Evolutionary conservation across 1,284 basidiomycete species (phyloP).

Genomic region (Cronartium quercuum): DNA sequence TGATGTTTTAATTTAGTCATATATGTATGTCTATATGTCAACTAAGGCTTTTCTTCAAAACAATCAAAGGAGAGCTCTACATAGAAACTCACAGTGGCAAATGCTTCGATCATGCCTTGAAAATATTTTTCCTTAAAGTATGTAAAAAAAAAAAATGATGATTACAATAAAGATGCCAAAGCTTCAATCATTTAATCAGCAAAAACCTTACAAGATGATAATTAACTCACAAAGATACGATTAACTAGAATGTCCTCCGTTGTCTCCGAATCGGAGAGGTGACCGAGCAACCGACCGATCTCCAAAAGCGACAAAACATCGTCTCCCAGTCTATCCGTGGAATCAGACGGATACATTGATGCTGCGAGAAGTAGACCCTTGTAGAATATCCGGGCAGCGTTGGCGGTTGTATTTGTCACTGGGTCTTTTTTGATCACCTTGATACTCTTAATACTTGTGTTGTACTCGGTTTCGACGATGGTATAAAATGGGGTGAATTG

Average conservation of each 20-base stretch:
- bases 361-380: background rate
- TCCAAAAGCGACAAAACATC: slow-evolving; percentile 5
- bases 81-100: slow-evolving; percentile 2
- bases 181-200: background rate
- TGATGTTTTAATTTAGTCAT: too few species aligned
- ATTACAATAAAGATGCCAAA: background rate
- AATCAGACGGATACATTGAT: background rate
- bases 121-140: slow-evolving; percentile 7
- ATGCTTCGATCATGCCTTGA: slow-evolving; percentile 2
- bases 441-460: background rate
- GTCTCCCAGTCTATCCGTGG: slow-evolving; percentile 5
- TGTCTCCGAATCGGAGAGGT: background rate
- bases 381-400: background rate
- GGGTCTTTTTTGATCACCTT: background rate
- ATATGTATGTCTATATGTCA: too few species aligned
- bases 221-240: background rate
- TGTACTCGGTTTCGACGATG: background rate
- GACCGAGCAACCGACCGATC: background rate
- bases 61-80: too few species aligned
- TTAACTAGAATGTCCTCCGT: slow-evolving; percentile 2
- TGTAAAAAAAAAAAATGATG: background rate
- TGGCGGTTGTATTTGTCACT: background rate
- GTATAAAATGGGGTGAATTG: slow-evolving; percentile 11
- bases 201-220: background rate
- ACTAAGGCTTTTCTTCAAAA: too few species aligned